Conservation (phyloP, 768 basidiomycete genomes). For the Fomitopsis serialis region DNA sequence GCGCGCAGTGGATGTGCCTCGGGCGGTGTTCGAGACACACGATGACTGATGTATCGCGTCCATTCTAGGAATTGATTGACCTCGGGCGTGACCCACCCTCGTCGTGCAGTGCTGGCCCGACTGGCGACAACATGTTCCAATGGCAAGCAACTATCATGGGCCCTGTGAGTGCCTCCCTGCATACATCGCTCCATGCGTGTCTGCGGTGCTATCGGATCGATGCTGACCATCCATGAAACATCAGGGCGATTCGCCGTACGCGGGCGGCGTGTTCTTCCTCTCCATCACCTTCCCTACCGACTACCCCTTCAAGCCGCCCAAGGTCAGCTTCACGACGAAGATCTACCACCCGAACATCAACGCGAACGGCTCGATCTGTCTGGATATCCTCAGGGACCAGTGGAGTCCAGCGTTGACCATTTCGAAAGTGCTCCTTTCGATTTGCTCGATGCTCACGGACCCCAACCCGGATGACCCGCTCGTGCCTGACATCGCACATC, state of each 20-base stretch:
- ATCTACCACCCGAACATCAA: constrained; percentile 99
- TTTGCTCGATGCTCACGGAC: constrained; percentile 99
- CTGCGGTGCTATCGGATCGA: constrained; percentile 1
- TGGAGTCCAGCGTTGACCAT: constrained; percentile 99
- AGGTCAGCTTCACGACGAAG: constrained; percentile 99
- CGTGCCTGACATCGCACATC: constrained; percentile 96
- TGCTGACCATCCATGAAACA: constrained; percentile 7
- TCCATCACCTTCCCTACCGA: constrained; percentile 92
- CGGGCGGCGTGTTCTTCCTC: constrained; percentile 99
- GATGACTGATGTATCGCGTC: neutral
- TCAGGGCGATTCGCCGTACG: constrained; percentile 95
- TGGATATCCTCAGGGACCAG: constrained; percentile 97
- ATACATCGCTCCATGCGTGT: neutral
- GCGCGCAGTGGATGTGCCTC: constrained; percentile 1
- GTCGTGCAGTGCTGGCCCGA: constrained; percentile 98
- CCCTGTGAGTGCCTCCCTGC: constrained; percentile 59
- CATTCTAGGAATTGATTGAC: constrained; percentile 96
- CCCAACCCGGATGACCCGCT: constrained; percentile 99
- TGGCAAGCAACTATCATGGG: constrained; percentile 99
- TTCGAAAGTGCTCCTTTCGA: constrained; percentile 96
- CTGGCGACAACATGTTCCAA: constrained; percentile 97
- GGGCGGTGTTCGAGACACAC: neutral
- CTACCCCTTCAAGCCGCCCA: constrained; percentile 99
- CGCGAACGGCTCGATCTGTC: constrained; percentile 97
- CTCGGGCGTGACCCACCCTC: constrained; percentile 99